These are phyloP conservation scores for Vigna reflexopilosa DNA, from an alignment of 306 rosid species.

Conservation along the genomic window DNA sequence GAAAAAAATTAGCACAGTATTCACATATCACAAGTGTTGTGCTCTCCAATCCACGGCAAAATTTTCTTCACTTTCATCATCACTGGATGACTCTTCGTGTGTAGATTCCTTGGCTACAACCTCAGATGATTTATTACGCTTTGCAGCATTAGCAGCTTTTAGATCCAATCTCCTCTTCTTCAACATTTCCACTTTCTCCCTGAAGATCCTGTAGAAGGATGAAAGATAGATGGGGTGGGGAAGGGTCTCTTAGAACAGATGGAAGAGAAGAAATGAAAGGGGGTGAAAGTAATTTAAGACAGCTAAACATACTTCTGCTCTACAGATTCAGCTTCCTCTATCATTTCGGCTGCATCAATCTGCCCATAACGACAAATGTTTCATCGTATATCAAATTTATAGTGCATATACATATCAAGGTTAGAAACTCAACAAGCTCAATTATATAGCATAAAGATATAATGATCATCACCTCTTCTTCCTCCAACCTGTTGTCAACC, in stretches of 20 bases:
- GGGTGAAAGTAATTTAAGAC: background rate
- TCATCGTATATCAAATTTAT: conserved; percentile 23
- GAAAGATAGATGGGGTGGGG: background rate
- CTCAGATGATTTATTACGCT: conserved; percentile 56
- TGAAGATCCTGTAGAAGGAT: conserved; percentile 54
- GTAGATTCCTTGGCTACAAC: conserved; percentile 48
- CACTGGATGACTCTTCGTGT: conserved; percentile 70
- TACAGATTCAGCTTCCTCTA: conserved; percentile 86
- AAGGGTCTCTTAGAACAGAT: conserved; percentile 1
- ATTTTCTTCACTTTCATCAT: conserved; percentile 73
- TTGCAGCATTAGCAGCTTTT: conserved; percentile 62
- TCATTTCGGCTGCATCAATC: conserved; percentile 92
- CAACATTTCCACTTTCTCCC: conserved; percentile 77
- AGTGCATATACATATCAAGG: conserved; percentile 8
- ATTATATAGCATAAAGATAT: conserved; percentile 34
- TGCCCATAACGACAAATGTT: conserved; percentile 48
- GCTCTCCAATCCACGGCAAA: conserved; percentile 97
- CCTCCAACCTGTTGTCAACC: conserved; percentile 92
- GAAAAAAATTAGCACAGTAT: conserved; percentile 16
- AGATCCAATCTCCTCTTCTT: conserved; percentile 74
- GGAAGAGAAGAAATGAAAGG: conserved; percentile 16
- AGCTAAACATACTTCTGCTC: conserved; percentile 72
- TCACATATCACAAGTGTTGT: conserved; percentile 78
- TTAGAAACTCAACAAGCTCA: background rate
- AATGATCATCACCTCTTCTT: conserved; percentile 77